A percentile compares a stretch with the other conserved stretches of the same genome.
These are phyloP conservation scores for Urochloa ruziziensis DNA, from an alignment of 176 grass and related monocot species.

Conservation along the genomic window DNA sequence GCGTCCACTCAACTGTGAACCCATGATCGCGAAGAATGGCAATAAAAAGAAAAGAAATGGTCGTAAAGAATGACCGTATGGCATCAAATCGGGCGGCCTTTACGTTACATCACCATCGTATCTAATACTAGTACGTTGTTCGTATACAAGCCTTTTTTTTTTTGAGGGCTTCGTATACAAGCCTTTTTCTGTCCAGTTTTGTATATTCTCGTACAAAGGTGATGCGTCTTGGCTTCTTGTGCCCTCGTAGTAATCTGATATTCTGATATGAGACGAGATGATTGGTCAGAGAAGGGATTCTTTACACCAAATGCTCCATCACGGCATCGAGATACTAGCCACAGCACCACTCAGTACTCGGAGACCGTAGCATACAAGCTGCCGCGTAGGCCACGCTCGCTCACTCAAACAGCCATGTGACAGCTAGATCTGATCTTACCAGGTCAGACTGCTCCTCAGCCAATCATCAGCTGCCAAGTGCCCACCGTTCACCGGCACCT, in stretches of 20 bases:
- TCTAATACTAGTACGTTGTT: neutral
- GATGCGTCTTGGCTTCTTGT: neutral
- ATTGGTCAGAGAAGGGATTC: neutral
- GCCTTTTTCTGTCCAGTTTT: neutral
- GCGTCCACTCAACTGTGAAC: neutral
- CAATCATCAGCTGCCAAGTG: conserved; percentile 24
- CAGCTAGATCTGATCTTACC: conserved; percentile 41
- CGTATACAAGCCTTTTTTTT: no score
- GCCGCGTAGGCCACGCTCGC: conserved; percentile 7
- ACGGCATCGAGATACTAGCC: neutral
- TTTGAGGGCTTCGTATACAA: neutral
- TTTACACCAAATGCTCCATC: neutral
- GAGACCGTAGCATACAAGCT: neutral
- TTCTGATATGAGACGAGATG: neutral
- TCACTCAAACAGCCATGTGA: conserved; percentile 1
- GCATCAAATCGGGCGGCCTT: conserved; percentile 10
- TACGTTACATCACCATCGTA: neutral
- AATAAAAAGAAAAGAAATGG: neutral
- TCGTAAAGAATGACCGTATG: conserved; percentile 5
- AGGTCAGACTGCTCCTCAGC: conserved; percentile 32
- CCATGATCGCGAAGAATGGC: neutral
- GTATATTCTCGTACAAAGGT: neutral
- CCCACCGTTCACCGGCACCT: conserved; percentile 42
- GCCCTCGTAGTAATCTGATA: neutral
- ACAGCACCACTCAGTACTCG: no score